Evolutionary conservation across 202 grass and related monocot genomes (phyloP).

Genomic region (Dendrocalamus latiflorus): DNA sequence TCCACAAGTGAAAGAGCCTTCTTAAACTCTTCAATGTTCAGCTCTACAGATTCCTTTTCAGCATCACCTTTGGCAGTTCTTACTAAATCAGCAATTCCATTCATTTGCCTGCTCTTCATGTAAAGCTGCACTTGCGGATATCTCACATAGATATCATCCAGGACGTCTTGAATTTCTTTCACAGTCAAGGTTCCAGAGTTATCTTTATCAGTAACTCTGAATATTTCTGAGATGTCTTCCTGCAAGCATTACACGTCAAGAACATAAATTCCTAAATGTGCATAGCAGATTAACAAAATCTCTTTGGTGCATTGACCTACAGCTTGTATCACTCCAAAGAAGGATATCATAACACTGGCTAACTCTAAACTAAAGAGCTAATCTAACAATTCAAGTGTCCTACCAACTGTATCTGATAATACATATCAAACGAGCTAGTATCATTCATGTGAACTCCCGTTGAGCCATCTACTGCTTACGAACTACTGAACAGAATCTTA

Average conservation of each 20-base stretch:
- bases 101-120: conserved; percentile 95
- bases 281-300: background rate
- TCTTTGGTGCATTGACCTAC: background rate
- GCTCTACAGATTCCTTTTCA: conserved; percentile 71
- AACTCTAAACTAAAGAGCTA: background rate
- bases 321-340: background rate
- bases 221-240: conserved; percentile 91
- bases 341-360: background rate
- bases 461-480: background rate
- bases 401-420: background rate
- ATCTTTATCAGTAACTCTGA: conserved; percentile 93
- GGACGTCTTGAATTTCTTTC: conserved; percentile 89
- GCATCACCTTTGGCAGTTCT: conserved; percentile 60
- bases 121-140: conserved; percentile 94
- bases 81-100: conserved; percentile 66
- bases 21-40: conserved; percentile 95
- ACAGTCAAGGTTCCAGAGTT: conserved; percentile 95
- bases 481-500: background rate
- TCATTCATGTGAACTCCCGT: background rate
- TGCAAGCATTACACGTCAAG: conserved; percentile 39
- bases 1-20: conserved; percentile 87
- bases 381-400: background rate
- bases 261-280: conserved; percentile 3
- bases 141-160: conserved; percentile 80
- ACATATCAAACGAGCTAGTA: background rate